phyloP scores from a whole-genome alignment of 176 grass and related monocot species.

The Saccharum officinarum region DNA sequence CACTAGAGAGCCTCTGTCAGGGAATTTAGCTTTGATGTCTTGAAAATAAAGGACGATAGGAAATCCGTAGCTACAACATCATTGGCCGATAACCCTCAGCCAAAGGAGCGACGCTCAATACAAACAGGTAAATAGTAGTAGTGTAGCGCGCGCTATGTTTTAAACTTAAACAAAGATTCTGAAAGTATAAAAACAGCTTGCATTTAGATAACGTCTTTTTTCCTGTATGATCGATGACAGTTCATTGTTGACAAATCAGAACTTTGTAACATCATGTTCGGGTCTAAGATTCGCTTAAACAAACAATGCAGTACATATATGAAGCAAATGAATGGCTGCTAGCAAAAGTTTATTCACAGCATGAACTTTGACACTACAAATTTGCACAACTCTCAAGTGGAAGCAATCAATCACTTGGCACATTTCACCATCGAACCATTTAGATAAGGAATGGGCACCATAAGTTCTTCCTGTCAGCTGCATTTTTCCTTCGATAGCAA shows the following conservation, averaged over 20 bases:
- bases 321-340: not conserved
- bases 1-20: too few relatives aligned
- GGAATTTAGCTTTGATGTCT: too few relatives aligned
- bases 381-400: not conserved
- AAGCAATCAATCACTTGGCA: conserved; percentile 28
- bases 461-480: not conserved
- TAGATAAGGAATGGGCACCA: conserved; percentile 52
- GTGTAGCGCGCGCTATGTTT: not conserved
- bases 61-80: too few relatives aligned
- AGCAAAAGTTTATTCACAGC: not conserved
- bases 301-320: conserved; percentile 2
- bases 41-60: too few relatives aligned
- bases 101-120: too few relatives aligned
- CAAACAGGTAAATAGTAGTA: too few relatives aligned
- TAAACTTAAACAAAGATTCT: not conserved
- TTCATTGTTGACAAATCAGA: conserved; percentile 1
- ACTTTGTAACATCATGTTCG: not conserved
- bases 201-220: not conserved
- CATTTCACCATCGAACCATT: conserved; percentile 54
- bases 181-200: not conserved
- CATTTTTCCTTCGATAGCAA: too few relatives aligned
- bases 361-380: not conserved
- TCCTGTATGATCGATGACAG: not conserved
- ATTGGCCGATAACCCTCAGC: too few relatives aligned
- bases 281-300: not conserved